phyloP scores from a whole-genome alignment of 2,329 filamentous ascomycete genomes.

The Phoma sp. region DNA sequence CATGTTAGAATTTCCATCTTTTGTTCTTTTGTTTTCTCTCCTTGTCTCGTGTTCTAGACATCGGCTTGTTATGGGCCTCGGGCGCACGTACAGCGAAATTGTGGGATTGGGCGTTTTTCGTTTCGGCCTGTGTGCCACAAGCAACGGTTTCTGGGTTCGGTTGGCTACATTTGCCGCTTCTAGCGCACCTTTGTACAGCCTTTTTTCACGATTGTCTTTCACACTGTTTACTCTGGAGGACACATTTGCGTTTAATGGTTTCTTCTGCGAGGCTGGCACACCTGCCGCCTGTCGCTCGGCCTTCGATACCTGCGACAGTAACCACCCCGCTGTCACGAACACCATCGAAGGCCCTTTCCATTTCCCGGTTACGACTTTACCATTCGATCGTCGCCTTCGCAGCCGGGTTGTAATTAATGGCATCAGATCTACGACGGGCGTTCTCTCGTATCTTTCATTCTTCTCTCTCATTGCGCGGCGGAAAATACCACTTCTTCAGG shows the following conservation, averaged over 20 bases:
- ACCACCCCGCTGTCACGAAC: background rate
- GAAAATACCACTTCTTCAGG: conserved; percentile 34
- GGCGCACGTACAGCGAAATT: conserved; percentile 45
- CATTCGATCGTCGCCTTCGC: conserved; percentile 34
- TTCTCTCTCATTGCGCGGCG: conserved; percentile 29
- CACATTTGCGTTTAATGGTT: conserved; percentile 40
- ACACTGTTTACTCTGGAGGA: conserved; percentile 32
- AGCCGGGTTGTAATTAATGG: conserved; percentile 49
- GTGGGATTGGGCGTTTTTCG: conserved; percentile 42
- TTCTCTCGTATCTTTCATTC: conserved; percentile 25
- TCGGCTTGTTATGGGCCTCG: conserved; percentile 34
- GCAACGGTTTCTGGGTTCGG: conserved; percentile 27
- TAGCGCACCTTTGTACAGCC: conserved; percentile 15
- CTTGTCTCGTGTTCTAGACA: conserved; percentile 44
- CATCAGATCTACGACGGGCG: conserved; percentile 42
- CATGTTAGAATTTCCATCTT: conserved; percentile 48
- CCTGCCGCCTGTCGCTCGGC: conserved; percentile 25
- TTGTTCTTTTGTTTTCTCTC: conserved; percentile 29
- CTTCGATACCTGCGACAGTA: conserved; percentile 9
- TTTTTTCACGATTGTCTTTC: conserved; percentile 38
- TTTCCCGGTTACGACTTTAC: conserved; percentile 36
- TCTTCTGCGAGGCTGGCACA: conserved; percentile 30
- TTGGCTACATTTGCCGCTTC: conserved; percentile 23
- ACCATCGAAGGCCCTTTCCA: conserved; percentile 25
- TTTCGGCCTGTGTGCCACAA: conserved; percentile 29